phyloP scores from a whole-genome alignment of 257 asterid genomes.

The Lithospermum erythrorhizon region DNA sequence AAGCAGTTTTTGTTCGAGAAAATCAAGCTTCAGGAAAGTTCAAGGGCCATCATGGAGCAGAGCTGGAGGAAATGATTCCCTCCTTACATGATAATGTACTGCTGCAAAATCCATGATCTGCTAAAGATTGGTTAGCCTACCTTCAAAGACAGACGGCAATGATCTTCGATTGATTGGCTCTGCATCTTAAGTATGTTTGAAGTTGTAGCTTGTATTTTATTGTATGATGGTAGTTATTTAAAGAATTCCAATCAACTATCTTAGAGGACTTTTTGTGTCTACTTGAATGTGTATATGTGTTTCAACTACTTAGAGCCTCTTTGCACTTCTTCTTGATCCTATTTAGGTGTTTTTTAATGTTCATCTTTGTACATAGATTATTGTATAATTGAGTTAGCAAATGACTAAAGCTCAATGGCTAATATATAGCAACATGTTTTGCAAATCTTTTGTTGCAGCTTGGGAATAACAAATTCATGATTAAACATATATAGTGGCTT shows the following conservation, averaged over 20 bases:
- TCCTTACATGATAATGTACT: constrained; percentile 65
- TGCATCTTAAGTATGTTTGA: background rate
- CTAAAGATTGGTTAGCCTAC: no score
- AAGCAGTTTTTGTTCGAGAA: constrained; percentile 76
- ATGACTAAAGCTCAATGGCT: no score
- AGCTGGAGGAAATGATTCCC: constrained; percentile 47
- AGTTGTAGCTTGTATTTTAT: background rate
- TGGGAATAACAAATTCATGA: no score
- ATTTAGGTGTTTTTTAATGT: no score
- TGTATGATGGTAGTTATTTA: no score
- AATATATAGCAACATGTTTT: no score
- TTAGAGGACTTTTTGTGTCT: background rate
- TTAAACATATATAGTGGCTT: no score
- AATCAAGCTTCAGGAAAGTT: constrained; percentile 78
- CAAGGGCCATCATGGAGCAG: constrained; percentile 53
- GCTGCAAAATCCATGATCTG: no score
- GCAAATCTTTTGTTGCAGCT: no score
- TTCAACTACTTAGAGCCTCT: background rate
- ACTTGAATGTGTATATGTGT: background rate
- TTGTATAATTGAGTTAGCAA: no score
- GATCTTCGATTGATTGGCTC: constrained; percentile 24
- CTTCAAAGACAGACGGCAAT: background rate
- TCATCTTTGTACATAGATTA: no score
- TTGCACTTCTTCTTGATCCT: no score
- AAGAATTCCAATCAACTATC: background rate